Conservation (phyloP, 139 green algal genomes). For the Raphidocelis subcapitata region DNA sequence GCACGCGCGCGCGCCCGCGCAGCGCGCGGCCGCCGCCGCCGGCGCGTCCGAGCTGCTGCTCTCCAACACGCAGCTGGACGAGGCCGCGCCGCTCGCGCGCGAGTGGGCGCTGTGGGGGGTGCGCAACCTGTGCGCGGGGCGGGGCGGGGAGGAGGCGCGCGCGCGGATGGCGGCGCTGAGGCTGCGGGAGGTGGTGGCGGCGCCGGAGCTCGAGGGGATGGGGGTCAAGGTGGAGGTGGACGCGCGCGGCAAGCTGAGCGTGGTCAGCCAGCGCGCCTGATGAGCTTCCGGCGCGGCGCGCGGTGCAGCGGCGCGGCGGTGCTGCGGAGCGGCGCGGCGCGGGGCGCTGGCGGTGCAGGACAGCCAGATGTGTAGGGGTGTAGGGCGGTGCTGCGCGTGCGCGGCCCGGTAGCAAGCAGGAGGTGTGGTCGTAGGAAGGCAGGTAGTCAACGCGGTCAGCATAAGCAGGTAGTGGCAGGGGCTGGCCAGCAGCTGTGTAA, state of each 20-base stretch:
- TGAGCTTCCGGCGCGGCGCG: no score
- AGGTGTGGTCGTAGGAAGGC: no score
- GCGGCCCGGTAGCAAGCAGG: no score
- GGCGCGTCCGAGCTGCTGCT: conserved; percentile 69
- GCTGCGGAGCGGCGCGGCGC: no score
- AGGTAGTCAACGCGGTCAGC: no score
- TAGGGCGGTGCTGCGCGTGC: no score
- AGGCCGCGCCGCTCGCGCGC: conserved; percentile 61
- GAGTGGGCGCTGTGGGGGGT: conserved; percentile 92
- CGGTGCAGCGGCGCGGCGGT: no score
- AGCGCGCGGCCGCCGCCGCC: conserved; percentile 33
- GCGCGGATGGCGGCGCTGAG: not conserved
- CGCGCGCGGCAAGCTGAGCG: not conserved
- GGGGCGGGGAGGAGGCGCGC: conserved; percentile 38
- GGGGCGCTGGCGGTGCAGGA: no score
- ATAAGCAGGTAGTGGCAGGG: no score
- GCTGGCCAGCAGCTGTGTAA: no score
- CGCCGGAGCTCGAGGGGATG: conserved; percentile 54
- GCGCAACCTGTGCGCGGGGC: conserved; percentile 85
- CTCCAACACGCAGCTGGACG: conserved; percentile 57
- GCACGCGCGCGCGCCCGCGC: conserved; percentile 30
- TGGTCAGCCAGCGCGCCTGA: no score
- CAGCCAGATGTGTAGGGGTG: no score
- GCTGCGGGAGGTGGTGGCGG: conserved; percentile 43
- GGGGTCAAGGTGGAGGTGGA: conserved; percentile 75